Base-by-base conservation (phyloP, 768 basidiomycete species). In the Collybia sp. region DNA sequence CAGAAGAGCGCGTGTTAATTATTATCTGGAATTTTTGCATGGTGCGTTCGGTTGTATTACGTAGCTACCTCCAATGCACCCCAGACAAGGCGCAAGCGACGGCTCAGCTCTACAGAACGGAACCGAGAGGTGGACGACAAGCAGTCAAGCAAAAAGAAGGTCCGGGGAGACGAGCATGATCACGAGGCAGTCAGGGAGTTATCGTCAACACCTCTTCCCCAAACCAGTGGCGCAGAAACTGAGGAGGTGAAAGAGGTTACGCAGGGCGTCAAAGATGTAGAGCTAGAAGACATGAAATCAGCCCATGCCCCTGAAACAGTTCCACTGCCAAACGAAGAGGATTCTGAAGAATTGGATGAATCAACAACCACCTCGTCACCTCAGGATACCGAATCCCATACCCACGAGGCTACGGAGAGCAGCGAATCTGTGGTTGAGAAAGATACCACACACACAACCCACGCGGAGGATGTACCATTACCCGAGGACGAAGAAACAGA, bases 11-110 rank as follows among this genome's bases (percentile, higher is more conserved):
- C 64, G 62, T 59, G 48, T 52, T 54, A 45, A 47, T 59, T 30
- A 37, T 53, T 50, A 25, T 25, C 25, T 25, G 25, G 25, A 25
- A 25, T 43, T 40, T 40, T 40, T 20, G 37, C 37, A 47, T 42
- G 53, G 51, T 46, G 53, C 46, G 36, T 51, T 33, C 40, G 56
- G 44, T 46, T 42, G 38, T 52, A 31, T 42, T 38, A 44, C 52
- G 33, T 56, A 89, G 86, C 84, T 20, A 86, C 87, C 1, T 87
- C 86, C 18, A 85, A 79, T 55, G 85, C 86, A 2, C 85, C 86
- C 0, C 77, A 77, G 39, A 79, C 78, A 32, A 80, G 80, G 19
- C 71, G 74, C 16, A 88, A 88, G 65, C 81, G 87, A 52, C 77
- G 80, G 35, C 56, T 79, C 57, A 83, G 81, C 67, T 65, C 65